A percentile compares a stretch with the other conserved stretches of the same genome.
Conservation (phyloP, 2,329 filamentous ascomycete species). For the Pseudogymnoascus destructans region DNA sequence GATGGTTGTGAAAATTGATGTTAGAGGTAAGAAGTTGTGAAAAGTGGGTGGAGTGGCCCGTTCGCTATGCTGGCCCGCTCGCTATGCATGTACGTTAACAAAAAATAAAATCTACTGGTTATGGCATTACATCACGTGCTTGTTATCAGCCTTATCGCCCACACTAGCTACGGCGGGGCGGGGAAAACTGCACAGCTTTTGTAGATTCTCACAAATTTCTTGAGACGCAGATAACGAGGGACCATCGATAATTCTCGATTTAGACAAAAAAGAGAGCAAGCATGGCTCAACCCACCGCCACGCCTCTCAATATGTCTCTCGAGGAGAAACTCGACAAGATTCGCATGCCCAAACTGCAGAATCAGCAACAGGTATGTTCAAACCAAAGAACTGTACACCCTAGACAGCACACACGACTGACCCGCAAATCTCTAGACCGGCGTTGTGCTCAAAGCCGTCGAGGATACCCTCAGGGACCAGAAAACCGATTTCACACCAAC, state of each 20-base stretch:
- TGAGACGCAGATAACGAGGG: conserved; percentile 8
- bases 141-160: not conserved
- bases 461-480: conserved; percentile 83
- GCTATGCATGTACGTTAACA: too few species aligned
- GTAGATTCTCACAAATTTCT: conserved; percentile 17
- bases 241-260: conserved; percentile 9
- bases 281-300: conserved; percentile 21
- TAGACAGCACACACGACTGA: conserved; percentile 5
- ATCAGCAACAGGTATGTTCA: conserved; percentile 68
- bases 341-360: conserved; percentile 89
- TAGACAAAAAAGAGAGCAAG: conserved; percentile 10
- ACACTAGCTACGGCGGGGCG: conserved; percentile 7
- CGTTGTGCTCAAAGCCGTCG: conserved; percentile 79
- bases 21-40: too few species aligned
- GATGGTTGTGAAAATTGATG: too few species aligned
- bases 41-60: too few species aligned
- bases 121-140: conserved; percentile 1
- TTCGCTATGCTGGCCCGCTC: too few species aligned
- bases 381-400: not conserved
- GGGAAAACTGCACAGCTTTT: conserved; percentile 11
- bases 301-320: conserved; percentile 41
- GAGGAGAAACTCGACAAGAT: conserved; percentile 95
- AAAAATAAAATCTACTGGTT: too few species aligned
- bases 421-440: conserved; percentile 44
- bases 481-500: conserved; percentile 73